Evolutionary conservation across 345 rosid species (phyloP).

Genomic region (Syzygium aromaticum): DNA sequence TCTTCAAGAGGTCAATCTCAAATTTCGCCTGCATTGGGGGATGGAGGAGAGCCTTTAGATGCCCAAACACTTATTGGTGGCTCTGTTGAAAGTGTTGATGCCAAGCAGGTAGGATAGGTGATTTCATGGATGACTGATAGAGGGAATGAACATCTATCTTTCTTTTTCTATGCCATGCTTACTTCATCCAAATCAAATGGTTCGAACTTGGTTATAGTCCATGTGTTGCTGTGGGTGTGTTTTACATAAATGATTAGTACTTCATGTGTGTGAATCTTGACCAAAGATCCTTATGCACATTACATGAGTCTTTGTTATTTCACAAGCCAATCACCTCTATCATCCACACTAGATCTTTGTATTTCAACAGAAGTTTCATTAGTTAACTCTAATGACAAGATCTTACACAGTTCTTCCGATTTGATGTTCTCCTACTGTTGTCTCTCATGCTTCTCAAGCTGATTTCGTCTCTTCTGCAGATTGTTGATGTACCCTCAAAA

Average conservation of each 20-base stretch:
- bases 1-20: constrained; percentile 34
- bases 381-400: background rate
- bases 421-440: background rate
- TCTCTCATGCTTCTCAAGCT: background rate
- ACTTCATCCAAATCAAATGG: background rate
- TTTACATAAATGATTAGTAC: background rate
- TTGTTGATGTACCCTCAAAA: constrained; percentile 40
- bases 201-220: background rate
- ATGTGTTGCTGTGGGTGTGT: background rate
- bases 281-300: background rate
- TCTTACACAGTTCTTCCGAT: background rate
- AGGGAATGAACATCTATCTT: background rate
- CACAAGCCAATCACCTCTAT: background rate
- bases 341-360: background rate
- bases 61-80: constrained; percentile 35
- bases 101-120: constrained; percentile 55
- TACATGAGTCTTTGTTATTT: background rate
- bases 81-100: constrained; percentile 35
- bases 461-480: constrained; percentile 24
- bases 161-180: background rate
- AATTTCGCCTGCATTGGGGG: constrained; percentile 46
- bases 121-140: background rate
- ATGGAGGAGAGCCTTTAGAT: constrained; percentile 39
- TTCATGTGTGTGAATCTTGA: background rate
- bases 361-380: background rate